Evolutionary conservation across 31 red algal genomes (phyloP).

Genomic region (Porphyra umbilicalis): DNA sequence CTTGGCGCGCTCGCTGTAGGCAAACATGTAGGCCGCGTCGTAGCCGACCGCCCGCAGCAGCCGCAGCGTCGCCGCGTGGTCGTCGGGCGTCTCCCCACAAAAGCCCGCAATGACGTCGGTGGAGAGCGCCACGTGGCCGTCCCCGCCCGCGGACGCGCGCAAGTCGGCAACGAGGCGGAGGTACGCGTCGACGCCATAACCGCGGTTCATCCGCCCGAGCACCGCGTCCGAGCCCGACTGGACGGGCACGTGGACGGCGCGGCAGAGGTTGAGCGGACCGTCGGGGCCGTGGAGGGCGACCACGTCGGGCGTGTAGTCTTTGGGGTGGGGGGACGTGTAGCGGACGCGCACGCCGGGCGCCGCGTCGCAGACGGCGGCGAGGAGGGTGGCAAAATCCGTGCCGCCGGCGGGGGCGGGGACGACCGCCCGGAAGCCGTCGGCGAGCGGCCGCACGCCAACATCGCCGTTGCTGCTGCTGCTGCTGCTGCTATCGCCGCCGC

Average conservation of each 20-base stretch:
- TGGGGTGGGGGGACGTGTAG: slow-evolving; percentile 61
- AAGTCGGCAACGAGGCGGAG: slow-evolving; percentile 10
- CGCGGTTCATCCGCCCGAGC: slow-evolving; percentile 44
- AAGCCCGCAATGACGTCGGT: slow-evolving; percentile 73
- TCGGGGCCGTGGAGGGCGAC: slow-evolving; percentile 8
- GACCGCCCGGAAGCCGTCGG: slow-evolving; percentile 12
- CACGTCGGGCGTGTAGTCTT: slow-evolving; percentile 63
- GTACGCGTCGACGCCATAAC: slow-evolving; percentile 41
- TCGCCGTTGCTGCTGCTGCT: not conserved
- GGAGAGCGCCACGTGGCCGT: slow-evolving; percentile 18
- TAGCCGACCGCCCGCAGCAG: slow-evolving; percentile 14
- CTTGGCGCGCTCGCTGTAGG: slow-evolving; percentile 31
- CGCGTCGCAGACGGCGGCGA: slow-evolving; percentile 25
- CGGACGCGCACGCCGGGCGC: slow-evolving; percentile 37
- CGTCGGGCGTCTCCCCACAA: slow-evolving; percentile 52
- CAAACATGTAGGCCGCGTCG: slow-evolving; percentile 48
- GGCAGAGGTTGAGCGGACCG: slow-evolving; percentile 12
- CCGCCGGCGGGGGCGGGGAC: not conserved
- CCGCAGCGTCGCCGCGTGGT: slow-evolving; percentile 35
- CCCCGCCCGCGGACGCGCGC: not conserved
- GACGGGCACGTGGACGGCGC: slow-evolving; percentile 47
- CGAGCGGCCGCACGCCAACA: not conserved
- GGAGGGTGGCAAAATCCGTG: slow-evolving; percentile 27
- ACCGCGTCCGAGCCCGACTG: slow-evolving; percentile 40
- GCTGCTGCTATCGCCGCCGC: not conserved